These are phyloP conservation scores for Umbelopsis sp. DNA, from an alignment of 192 early-diverging fungal species.

Conservation along the genomic window DNA sequence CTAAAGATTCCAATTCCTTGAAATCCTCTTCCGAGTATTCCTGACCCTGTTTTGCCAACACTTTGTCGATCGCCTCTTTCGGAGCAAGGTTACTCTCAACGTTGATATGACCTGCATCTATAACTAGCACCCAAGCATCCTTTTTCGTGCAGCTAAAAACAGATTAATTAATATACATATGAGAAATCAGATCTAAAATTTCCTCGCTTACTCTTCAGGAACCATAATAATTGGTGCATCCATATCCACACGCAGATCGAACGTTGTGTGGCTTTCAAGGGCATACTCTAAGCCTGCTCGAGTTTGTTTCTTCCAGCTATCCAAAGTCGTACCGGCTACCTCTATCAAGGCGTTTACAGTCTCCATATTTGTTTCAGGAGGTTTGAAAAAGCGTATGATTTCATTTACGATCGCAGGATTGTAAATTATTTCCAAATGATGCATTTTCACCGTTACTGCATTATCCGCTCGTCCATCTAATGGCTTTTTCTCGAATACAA, in stretches of 20 bases:
- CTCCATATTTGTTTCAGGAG: constrained; percentile 62
- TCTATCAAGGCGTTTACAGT: constrained; percentile 62
- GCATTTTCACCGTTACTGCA: constrained; percentile 69
- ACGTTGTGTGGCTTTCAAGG: constrained; percentile 73
- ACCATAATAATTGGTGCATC: constrained; percentile 86
- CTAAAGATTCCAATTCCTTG: constrained; percentile 60
- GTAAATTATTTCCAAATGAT: constrained; percentile 79
- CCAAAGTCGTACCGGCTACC: constrained; percentile 70
- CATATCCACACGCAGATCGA: constrained; percentile 78
- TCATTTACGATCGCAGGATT: constrained; percentile 69
- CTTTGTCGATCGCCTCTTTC: constrained; percentile 55
- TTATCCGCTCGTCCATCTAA: constrained; percentile 74
- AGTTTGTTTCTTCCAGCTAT: constrained; percentile 76
- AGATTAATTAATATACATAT: neutral
- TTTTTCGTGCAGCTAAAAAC: constrained; percentile 42
- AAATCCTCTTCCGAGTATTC: constrained; percentile 60
- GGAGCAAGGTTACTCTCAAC: constrained; percentile 75
- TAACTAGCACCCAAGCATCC: constrained; percentile 62
- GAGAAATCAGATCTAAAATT: neutral
- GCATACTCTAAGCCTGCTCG: constrained; percentile 78
- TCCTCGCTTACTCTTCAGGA: constrained; percentile 49
- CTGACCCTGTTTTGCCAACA: constrained; percentile 63
- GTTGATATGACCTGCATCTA: constrained; percentile 82
- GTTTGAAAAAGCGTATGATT: constrained; percentile 73
- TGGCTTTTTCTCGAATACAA: constrained; percentile 74